phyloP scores from a whole-genome alignment of 257 asterid species.

The Jasminum sambac region DNA sequence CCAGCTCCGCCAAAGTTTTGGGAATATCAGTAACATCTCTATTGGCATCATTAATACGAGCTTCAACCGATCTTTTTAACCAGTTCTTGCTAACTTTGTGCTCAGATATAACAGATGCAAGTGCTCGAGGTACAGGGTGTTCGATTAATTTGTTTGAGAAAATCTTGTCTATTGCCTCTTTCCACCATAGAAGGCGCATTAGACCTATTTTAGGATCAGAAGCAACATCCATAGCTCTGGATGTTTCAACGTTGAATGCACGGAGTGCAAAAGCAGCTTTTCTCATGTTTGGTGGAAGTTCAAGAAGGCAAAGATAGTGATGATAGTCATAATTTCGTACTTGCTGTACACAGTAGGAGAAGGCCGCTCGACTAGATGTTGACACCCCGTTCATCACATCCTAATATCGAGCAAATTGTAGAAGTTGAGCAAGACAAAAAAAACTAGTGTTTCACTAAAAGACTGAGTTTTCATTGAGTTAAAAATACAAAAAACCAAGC shows the following conservation, averaged over 20 bases:
- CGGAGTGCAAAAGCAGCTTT: conserved; percentile 86
- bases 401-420: background rate
- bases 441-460: background rate
- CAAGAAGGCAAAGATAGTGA: conserved; percentile 96
- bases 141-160: conserved; percentile 66
- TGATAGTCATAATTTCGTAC: conserved; percentile 90
- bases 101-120: conserved; percentile 60
- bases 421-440: background rate
- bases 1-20: conserved; percentile 63
- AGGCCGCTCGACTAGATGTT: conserved; percentile 54
- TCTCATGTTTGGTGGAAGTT: conserved; percentile 82
- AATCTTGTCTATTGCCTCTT: conserved; percentile 85
- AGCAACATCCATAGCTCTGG: conserved; percentile 90
- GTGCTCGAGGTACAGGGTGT: conserved; percentile 92
- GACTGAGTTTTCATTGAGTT: background rate
- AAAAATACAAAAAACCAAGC: background rate
- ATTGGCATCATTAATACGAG: conserved; percentile 79
- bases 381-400: conserved; percentile 54
- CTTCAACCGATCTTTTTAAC: conserved; percentile 80
- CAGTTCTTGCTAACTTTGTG: conserved; percentile 70
- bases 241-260: conserved; percentile 87
- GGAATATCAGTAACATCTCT: conserved; percentile 63
- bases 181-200: conserved; percentile 97
- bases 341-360: conserved; percentile 88
- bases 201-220: conserved; percentile 96